Evolutionary conservation across 768 basidiomycete species (phyloP).

Genomic region (Collybiopsis luxurians): DNA sequence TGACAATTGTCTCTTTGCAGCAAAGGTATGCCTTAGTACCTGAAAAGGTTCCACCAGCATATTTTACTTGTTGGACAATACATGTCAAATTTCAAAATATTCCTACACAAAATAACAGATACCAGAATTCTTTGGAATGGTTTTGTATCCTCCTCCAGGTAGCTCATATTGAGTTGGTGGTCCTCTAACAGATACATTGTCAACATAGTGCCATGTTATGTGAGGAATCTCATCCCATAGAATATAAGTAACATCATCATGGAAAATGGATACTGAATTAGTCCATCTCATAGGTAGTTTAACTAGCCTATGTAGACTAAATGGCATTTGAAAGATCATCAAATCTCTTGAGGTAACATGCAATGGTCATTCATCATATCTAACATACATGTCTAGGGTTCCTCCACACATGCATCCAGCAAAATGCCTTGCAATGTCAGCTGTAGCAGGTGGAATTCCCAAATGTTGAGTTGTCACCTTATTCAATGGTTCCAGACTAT

Average conservation of each 20-base stretch:
- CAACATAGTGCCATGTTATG: conserved; percentile 31
- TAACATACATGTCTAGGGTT: conserved; percentile 32
- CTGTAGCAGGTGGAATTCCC: conserved; percentile 27
- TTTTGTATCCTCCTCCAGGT: conserved; percentile 28
- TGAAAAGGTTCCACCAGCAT: conserved; percentile 33
- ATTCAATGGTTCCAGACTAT: conserved; percentile 37
- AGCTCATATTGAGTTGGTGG: conserved; percentile 26
- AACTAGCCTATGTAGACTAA: conserved; percentile 16
- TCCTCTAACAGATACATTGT: conserved; percentile 35
- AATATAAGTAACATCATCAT: conserved; percentile 35
- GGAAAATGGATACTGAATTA: conserved; percentile 34
- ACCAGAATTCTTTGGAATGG: conserved; percentile 29
- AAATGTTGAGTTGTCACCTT: conserved; percentile 33
- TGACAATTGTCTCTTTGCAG: conserved; percentile 20
- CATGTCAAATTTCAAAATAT: conserved; percentile 31
- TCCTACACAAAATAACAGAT: conserved; percentile 22
- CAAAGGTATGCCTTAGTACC: conserved; percentile 32
- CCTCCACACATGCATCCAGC: conserved; percentile 27
- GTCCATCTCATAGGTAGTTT: conserved; percentile 28
- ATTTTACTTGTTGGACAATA: conserved; percentile 32
- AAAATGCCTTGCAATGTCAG: conserved; percentile 31
- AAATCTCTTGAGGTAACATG: conserved; percentile 29
- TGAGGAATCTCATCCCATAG: conserved; percentile 38
- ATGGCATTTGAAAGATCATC: conserved; percentile 39
- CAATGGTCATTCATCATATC: conserved; percentile 31